Percentiles rank a stretch among this genome's conserved stretches.
These are phyloP conservation scores for Saprolegnia parasitica DNA, from an alignment of 352 stramenopile species.

Conservation along the genomic window DNA sequence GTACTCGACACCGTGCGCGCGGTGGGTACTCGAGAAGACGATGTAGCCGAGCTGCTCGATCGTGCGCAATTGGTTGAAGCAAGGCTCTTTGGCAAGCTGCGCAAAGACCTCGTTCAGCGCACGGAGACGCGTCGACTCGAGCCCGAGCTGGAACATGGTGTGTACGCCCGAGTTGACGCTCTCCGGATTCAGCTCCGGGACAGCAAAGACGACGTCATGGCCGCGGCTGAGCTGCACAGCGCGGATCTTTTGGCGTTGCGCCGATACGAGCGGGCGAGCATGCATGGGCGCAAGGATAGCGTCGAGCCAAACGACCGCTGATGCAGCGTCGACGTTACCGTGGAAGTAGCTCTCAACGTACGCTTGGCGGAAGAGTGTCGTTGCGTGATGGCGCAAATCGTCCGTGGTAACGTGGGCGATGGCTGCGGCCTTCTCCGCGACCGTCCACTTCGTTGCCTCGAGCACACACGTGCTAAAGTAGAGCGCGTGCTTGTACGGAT, in stretches of 20 bases:
- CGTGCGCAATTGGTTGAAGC: conserved; percentile 91
- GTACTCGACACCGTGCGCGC: conserved; percentile 49
- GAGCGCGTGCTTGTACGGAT: conserved; percentile 89
- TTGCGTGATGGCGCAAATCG: conserved; percentile 51
- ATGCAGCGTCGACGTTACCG: conserved; percentile 49
- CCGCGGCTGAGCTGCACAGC: conserved; percentile 53
- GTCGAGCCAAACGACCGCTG: conserved; percentile 37
- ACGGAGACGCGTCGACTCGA: conserved; percentile 35
- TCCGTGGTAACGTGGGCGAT: conserved; percentile 49
- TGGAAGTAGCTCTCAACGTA: conserved; percentile 70
- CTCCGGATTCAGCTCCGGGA: conserved; percentile 57
- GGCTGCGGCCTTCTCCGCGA: conserved; percentile 81
- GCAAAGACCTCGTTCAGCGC: conserved; percentile 71
- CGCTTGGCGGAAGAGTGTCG: conserved; percentile 58
- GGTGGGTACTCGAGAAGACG: conserved; percentile 57
- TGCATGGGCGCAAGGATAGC: conserved; percentile 43
- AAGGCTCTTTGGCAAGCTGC: conserved; percentile 86
- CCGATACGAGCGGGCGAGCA: conserved; percentile 39
- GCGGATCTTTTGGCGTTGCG: conserved; percentile 43
- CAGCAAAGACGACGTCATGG: conserved; percentile 50
- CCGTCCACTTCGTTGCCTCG: conserved; percentile 68
- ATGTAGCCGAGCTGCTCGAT: conserved; percentile 90
- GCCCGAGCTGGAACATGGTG: conserved; percentile 60
- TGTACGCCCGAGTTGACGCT: conserved; percentile 77
- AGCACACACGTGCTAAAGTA: conserved; percentile 71